A percentile compares a stretch with the other conserved stretches of the same genome.
These are phyloP conservation scores for Zygoascus sp. DNA, from an alignment of 1,139 yeast species.

Conservation along the genomic window DNA sequence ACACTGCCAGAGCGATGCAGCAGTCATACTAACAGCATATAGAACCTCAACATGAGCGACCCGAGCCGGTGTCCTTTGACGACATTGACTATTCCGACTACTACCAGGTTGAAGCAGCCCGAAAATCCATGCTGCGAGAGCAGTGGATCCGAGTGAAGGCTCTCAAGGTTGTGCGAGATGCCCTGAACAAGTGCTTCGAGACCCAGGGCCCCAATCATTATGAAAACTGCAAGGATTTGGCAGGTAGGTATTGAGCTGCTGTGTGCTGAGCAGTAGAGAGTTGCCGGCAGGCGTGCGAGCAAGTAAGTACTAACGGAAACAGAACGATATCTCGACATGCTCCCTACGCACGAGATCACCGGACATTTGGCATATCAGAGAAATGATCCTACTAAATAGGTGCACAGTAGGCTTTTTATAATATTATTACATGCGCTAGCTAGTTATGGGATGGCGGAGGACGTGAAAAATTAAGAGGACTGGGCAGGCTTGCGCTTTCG, in stretches of 20 bases:
- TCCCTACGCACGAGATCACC: constrained; percentile 60
- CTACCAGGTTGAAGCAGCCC: constrained; percentile 62
- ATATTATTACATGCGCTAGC: neutral
- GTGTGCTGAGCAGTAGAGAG: too few species aligned
- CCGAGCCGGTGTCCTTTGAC: constrained; percentile 77
- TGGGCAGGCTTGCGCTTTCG: neutral
- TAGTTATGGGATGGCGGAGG: neutral
- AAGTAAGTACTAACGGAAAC: neutral
- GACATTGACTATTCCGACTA: constrained; percentile 72
- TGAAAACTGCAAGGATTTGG: constrained; percentile 72
- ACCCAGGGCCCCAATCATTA: constrained; percentile 69
- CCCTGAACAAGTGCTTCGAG: constrained; percentile 60
- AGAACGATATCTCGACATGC: constrained; percentile 70
- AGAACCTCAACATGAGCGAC: constrained; percentile 50
- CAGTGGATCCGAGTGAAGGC: constrained; percentile 74
- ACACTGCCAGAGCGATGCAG: neutral
- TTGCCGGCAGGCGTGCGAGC: neutral
- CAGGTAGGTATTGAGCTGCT: constrained; percentile 39
- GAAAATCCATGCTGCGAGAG: constrained; percentile 72
- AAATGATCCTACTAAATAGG: constrained; percentile 72
- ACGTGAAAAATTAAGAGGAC: too few species aligned
- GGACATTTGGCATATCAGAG: constrained; percentile 81
- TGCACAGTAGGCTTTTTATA: constrained; percentile 1
- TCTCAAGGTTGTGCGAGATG: constrained; percentile 64
- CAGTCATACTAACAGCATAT: neutral